Percentiles rank a stretch among this genome's conserved stretches.
These are phyloP conservation scores for Tilletia caries DNA, from an alignment of 1,284 basidiomycete genomes.

Conservation along the genomic window DNA sequence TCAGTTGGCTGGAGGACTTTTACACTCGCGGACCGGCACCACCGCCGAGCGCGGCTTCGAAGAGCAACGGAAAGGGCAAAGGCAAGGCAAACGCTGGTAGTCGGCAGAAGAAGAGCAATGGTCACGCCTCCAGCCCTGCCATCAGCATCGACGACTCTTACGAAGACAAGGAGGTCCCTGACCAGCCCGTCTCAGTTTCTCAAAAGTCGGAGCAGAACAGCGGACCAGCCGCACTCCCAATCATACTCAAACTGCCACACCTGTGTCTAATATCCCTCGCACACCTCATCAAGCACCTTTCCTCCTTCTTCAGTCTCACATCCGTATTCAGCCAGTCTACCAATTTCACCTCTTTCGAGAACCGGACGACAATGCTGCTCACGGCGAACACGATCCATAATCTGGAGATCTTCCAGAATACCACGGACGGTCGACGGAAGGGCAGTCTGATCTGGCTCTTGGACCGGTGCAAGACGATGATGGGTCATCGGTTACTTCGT, in stretches of 20 bases:
- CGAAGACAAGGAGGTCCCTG: not conserved
- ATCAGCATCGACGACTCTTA: slow-evolving; percentile 11
- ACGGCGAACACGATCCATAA: slow-evolving; percentile 83
- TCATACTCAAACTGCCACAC: slow-evolving; percentile 45
- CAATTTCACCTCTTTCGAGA: slow-evolving; percentile 69
- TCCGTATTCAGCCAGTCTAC: slow-evolving; percentile 34
- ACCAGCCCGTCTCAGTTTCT: no score
- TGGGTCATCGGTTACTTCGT: slow-evolving; percentile 77
- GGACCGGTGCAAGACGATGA: slow-evolving; percentile 76
- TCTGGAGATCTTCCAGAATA: slow-evolving; percentile 56
- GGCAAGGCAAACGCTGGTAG: slow-evolving; percentile 12
- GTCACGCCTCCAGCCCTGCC: not conserved
- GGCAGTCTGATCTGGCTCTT: slow-evolving; percentile 84
- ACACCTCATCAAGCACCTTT: slow-evolving; percentile 72
- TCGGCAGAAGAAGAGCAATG: not conserved
- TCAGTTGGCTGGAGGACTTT: slow-evolving; percentile 68
- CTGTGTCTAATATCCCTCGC: slow-evolving; percentile 71
- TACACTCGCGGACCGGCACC: slow-evolving; percentile 58
- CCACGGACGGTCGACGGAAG: slow-evolving; percentile 65
- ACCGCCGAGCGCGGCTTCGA: slow-evolving; percentile 10
- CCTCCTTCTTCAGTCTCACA: slow-evolving; percentile 66
- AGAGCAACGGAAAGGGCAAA: slow-evolving; percentile 17
- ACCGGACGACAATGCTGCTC: slow-evolving; percentile 78
- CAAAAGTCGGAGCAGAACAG: slow-evolving; percentile 19
- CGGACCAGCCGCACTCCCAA: slow-evolving; percentile 18